Percentiles rank a stretch among this genome's conserved stretches.
These are phyloP conservation scores for Pelargonium nanum DNA, from an alignment of 345 rosid genomes.

Conservation along the genomic window DNA sequence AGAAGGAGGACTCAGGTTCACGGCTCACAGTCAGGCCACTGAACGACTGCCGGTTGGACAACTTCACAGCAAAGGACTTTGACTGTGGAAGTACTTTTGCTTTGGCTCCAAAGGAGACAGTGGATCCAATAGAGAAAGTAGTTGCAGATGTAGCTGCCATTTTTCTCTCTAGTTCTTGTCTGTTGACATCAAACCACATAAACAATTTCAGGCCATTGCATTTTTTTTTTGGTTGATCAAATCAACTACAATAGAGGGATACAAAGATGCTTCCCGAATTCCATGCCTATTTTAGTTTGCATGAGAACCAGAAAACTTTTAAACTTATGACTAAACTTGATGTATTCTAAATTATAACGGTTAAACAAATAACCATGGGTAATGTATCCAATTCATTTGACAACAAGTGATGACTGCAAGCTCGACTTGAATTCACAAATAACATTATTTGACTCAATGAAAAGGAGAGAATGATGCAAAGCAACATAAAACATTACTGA, in stretches of 20 bases:
- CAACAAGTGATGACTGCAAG: too few relatives aligned
- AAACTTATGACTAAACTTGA: background rate
- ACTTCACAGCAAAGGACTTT: constrained; percentile 7
- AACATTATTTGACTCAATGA: background rate
- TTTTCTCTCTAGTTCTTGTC: constrained; percentile 1
- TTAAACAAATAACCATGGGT: too few relatives aligned
- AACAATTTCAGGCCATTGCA: background rate
- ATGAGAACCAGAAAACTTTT: background rate
- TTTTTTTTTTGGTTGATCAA: background rate
- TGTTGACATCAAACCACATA: background rate
- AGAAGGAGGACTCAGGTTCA: constrained; percentile 9
- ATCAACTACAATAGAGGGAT: background rate
- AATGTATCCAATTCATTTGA: too few relatives aligned
- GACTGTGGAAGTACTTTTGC: constrained; percentile 4
- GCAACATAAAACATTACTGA: too few relatives aligned
- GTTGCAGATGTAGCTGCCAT: constrained; percentile 17
- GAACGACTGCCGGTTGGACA: constrained; percentile 6
- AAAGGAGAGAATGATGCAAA: background rate
- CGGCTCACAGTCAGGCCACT: constrained; percentile 12
- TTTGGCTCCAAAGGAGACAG: constrained; percentile 10
- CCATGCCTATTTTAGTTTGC: too few relatives aligned
- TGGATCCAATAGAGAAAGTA: constrained; percentile 11
- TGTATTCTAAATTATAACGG: too few relatives aligned
- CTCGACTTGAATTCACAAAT: too few relatives aligned
- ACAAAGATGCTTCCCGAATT: background rate